Evolutionary conservation across 2,329 filamentous ascomycete genomes (phyloP), one percentile per base, ranked within the genome.

Genomic region (Aspergillus amoenus): DNA sequence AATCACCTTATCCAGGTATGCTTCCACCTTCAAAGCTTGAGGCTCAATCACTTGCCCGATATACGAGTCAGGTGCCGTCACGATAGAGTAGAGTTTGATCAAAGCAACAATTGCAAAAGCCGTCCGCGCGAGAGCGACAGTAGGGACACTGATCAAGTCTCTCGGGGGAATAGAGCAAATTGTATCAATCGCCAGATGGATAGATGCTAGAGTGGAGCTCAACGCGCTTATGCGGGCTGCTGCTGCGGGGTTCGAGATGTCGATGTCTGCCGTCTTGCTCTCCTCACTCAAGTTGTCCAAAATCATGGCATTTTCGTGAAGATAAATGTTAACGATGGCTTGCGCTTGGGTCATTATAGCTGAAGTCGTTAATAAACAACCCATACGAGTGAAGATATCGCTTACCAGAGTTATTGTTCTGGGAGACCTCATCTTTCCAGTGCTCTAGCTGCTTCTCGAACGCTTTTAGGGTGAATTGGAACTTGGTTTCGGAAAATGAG

Each of bases 291-390:
- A 79, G 60, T 84, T 82, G 52, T 89, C 86, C 8, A 83, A 79
- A 61, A 90, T 86, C 61, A 93, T 83, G 3, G 84, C 86, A 53
- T 90, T 84, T 71, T 93, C 90, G 69, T 93, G 88, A 77, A 92
- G 86, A 68, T 89, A 91, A 3, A 93, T 76, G 60, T 81, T 88
- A 37, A 90, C 70, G 2, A 88, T 82, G 61, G 87, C 79, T 62
- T 90, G 86, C 59, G 83, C 83, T 62, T 91, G 81, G 17, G 78
- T 76, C 45, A 91, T 76, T 0, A 84, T 80, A n/a, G 83, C 87
- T 87, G 43, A 8, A 21, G 6, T 21, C n/a, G 22, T 41, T 43
- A 37, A 15, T 54, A 13, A 22, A 62, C 24, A 60, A 56, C 34
- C 55, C 52, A 37, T 49, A 46, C 50, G 3, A 18, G 11, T 12